phyloP scores from a whole-genome alignment of 805 yeast genomes.

The Hanseniaspora lachancei region DNA sequence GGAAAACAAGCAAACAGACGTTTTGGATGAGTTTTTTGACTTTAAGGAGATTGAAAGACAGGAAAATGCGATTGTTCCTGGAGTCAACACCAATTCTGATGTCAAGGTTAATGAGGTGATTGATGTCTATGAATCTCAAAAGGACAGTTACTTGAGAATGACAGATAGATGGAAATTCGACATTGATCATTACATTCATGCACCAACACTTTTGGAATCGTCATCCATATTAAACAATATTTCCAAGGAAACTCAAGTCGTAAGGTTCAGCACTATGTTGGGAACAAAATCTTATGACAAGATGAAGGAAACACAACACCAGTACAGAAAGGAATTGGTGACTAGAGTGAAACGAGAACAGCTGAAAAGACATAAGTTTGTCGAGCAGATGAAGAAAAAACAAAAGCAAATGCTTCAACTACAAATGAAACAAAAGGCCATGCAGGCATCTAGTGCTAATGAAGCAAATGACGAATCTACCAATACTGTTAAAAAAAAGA shows the following conservation, averaged over 20 bases:
- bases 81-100: slow-evolving; percentile 18
- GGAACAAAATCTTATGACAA: slow-evolving; percentile 75
- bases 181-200: slow-evolving; percentile 35
- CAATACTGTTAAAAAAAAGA: neutral
- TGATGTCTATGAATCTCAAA: slow-evolving; percentile 36
- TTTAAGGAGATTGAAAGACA: slow-evolving; percentile 22
- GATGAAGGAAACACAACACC: slow-evolving; percentile 53
- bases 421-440: slow-evolving; percentile 13
- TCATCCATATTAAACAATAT: slow-evolving; percentile 76
- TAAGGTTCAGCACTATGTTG: slow-evolving; percentile 84
- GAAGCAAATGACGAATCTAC: slow-evolving; percentile 7
- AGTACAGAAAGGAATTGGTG: slow-evolving; percentile 49
- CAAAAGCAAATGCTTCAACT: slow-evolving; percentile 20
- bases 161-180: slow-evolving; percentile 60
- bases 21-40: slow-evolving; percentile 32
- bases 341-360: slow-evolving; percentile 28
- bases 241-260: slow-evolving; percentile 73
- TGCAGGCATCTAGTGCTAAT: neutral
- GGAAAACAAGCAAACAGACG: slow-evolving; percentile 23
- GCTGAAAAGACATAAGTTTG: slow-evolving; percentile 20
- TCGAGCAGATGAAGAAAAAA: slow-evolving; percentile 13
- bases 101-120: slow-evolving; percentile 17
- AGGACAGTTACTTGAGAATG: slow-evolving; percentile 36
- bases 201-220: slow-evolving; percentile 51
- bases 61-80: slow-evolving; percentile 16